Conservation (phyloP, 768 basidiomycete species). For the Amanita rimosa region DNA sequence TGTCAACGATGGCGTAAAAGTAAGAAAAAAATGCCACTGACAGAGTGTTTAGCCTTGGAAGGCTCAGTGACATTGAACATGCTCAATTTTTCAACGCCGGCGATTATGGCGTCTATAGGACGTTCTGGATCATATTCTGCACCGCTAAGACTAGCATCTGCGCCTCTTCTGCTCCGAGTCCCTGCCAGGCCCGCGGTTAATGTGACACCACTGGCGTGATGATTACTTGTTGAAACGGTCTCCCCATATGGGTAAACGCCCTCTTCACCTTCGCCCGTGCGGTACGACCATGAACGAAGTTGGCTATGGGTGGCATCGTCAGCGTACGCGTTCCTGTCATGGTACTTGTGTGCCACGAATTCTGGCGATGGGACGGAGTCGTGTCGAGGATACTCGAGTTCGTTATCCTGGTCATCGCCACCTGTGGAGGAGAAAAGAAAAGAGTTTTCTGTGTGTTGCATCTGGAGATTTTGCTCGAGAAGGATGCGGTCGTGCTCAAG, state of each 20-base stretch:
- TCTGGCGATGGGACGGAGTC: conserved; percentile 44
- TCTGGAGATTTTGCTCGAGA: conserved; percentile 59
- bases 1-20: conserved; percentile 8
- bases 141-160: conserved; percentile 51
- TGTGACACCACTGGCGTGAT: conserved; percentile 85
- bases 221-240: conserved; percentile 74
- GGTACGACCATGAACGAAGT: conserved; percentile 47
- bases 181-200: conserved; percentile 74
- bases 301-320: conserved; percentile 34
- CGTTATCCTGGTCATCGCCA: conserved; percentile 13
- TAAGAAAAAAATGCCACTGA: conserved; percentile 17
- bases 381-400: conserved; percentile 65
- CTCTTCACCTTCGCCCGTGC: conserved; percentile 43
- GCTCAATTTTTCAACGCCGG: conserved; percentile 45
- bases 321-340: conserved; percentile 37
- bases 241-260: conserved; percentile 57
- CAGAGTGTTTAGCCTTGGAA: conserved; percentile 37
- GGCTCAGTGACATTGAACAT: conserved; percentile 38
- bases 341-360: conserved; percentile 41
- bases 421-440: conserved; percentile 52
- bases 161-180: conserved; percentile 28
- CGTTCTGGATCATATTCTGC: conserved; percentile 84
- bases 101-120: conserved; percentile 63
- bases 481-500: conserved; percentile 67
- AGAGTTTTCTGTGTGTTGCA: conserved; percentile 57